Base-by-base conservation (phyloP, 805 yeast species). In the Spathaspora sp. region DNA sequence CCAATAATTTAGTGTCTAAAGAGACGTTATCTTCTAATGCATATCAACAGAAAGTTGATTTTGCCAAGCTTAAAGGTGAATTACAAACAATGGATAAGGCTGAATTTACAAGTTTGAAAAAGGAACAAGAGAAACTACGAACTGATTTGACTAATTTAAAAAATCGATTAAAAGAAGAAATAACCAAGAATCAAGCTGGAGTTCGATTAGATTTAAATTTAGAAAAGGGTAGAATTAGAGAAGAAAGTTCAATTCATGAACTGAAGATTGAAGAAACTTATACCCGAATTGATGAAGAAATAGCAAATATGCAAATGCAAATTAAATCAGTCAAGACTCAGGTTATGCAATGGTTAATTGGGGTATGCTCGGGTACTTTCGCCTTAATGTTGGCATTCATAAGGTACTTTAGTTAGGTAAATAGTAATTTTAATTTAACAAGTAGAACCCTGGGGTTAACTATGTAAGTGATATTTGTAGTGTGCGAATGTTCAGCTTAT, bases 281-380 rank as follows among this genome's bases (percentile, higher is more conserved):
- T 64, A 89, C 97, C 3, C 78, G 97, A 56, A 92, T 94, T 50
- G 97, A 94, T 66, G 96, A 94, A 68, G 99, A 94, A 62, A 86
- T 94, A 26, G 86, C 93, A 40, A 93, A 94, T 65, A 89, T 94
- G 82, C 92, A 89, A 68, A 89, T 92, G 77, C 97, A 93, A 69
- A 91, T 94, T 58, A 97, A 94, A 63, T 84, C 89, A 44, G 97
- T 93, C 31, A 94, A 94, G 72, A 89, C 97, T 1, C 97, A 94
- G 67, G 97, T 94, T 47, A 82, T 91, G 85, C 99, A 94, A 70
- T 94, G 99, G 99, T 79, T 94, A 56, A 90, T 94, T 60, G 98
- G 98, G 76, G 97, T 94, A 17, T 89, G 96, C 64, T 92, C 98
- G 1, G 99, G 98, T 87, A 89, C 97, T 1, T 89, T 93, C 70